These are phyloP conservation scores for Skeletonema marinoi DNA, from an alignment of 108 stramenopile genomes.

Conservation along the genomic window DNA sequence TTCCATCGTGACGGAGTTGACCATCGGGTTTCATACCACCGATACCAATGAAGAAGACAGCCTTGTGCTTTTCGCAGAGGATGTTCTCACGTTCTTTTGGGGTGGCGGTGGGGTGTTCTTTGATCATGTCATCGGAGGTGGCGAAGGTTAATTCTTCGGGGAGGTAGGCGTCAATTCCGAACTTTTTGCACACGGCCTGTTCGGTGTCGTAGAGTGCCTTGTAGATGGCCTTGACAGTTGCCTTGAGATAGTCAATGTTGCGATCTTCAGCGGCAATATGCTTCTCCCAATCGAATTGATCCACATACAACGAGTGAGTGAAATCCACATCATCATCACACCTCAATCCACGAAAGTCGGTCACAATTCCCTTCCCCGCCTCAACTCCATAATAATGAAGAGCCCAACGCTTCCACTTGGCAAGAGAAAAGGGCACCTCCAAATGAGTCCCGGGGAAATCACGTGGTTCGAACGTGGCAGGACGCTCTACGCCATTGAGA, in stretches of 20 bases:
- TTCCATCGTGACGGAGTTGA: constrained; percentile 36
- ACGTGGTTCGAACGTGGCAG: constrained; percentile 48
- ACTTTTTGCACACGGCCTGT: constrained; percentile 21
- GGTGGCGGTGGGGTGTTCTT: constrained; percentile 35
- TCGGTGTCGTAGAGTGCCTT: constrained; percentile 45
- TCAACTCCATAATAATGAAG: constrained; percentile 38
- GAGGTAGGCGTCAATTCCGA: constrained; percentile 21
- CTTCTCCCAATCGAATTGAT: constrained; percentile 53
- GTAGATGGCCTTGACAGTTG: constrained; percentile 38
- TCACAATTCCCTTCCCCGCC: constrained; percentile 39
- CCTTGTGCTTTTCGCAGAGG: constrained; percentile 34
- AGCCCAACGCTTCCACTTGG: constrained; percentile 58
- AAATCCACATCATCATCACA: constrained; percentile 50
- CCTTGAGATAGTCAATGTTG: constrained; percentile 41
- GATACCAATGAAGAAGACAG: constrained; percentile 51
- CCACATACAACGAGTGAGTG: constrained; percentile 45
- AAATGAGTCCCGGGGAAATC: constrained; percentile 39
- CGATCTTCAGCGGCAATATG: constrained; percentile 14
- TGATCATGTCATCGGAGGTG: constrained; percentile 28
- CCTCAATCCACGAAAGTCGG: constrained; percentile 42
- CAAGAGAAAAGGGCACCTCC: constrained; percentile 50
- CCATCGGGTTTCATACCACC: constrained; percentile 43
- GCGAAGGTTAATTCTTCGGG: constrained; percentile 27
- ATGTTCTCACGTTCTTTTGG: constrained; percentile 51
- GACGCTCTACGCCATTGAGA: constrained; percentile 43